Evolutionary conservation across 192 early-diverging fungal species (phyloP).

Genomic region (Mortierella alpina): DNA sequence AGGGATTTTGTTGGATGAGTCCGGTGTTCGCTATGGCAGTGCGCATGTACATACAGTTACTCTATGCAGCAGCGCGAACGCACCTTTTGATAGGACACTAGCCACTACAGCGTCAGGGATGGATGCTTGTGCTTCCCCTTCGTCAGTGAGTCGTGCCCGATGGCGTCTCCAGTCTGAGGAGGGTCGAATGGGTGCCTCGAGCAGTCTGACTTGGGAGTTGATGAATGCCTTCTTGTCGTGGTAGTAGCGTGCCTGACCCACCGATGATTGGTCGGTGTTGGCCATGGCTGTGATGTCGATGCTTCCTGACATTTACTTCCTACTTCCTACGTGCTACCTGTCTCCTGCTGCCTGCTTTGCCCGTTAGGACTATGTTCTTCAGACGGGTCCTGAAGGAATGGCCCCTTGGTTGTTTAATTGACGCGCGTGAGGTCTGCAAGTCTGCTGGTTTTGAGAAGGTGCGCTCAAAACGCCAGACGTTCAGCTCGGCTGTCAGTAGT

Average conservation of each 20-base stretch:
- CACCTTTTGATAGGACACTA: conserved; percentile 26
- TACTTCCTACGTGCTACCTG: background rate
- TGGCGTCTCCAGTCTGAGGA: conserved; percentile 20
- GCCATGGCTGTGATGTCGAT: conserved; percentile 8
- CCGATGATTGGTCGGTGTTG: background rate
- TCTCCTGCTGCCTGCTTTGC: background rate
- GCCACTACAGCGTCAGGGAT: conserved; percentile 28
- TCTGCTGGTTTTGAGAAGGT: no score
- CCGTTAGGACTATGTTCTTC: no score
- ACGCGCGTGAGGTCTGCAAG: no score
- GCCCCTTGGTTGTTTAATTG: no score
- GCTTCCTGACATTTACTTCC: background rate
- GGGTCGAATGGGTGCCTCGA: conserved; percentile 20
- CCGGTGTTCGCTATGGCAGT: background rate
- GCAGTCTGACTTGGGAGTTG: conserved; percentile 28
- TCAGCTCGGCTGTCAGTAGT: no score
- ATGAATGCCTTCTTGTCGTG: conserved; percentile 52
- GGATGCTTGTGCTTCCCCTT: conserved; percentile 2
- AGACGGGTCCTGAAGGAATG: no score
- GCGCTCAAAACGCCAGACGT: no score
- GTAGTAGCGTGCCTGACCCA: conserved; percentile 41
- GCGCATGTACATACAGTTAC: no score
- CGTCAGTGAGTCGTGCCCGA: conserved; percentile 17
- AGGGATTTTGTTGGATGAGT: background rate
- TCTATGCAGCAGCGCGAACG: background rate